Evolutionary conservation across 2,329 filamentous ascomycete species (phyloP).

Genomic region (Hyphodiscus sp.): DNA sequence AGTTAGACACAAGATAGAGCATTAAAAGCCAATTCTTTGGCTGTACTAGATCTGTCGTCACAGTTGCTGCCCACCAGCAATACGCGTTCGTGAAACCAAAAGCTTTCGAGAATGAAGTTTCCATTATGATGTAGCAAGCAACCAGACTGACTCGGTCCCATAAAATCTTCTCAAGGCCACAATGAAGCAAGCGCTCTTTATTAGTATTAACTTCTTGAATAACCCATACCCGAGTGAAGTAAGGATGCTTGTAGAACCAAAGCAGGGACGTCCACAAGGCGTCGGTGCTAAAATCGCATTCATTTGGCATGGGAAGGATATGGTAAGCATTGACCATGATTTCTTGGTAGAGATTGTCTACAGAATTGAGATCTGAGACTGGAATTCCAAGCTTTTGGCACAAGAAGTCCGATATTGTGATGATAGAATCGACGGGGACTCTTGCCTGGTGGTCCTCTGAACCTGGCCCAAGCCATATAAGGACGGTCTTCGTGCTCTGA

Average conservation of each 20-base stretch:
- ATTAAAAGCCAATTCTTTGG: constrained; percentile 25
- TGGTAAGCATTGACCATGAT: constrained; percentile 13
- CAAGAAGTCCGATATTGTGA: constrained; percentile 8
- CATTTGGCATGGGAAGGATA: constrained; percentile 18
- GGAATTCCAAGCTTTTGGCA: constrained; percentile 8
- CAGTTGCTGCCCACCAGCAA: constrained; percentile 24
- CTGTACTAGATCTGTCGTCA: constrained; percentile 21
- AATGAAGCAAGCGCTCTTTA: constrained; percentile 16
- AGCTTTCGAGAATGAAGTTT: constrained; percentile 22
- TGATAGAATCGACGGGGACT: constrained; percentile 5
- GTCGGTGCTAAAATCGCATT: constrained; percentile 20
- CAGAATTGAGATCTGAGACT: constrained; percentile 5
- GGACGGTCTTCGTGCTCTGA: constrained; percentile 21
- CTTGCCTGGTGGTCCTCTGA: constrained; percentile 4
- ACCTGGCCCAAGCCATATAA: constrained; percentile 23
- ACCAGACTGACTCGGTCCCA: constrained; percentile 25
- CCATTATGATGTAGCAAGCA: constrained; percentile 24
- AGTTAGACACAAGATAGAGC: constrained; percentile 25
- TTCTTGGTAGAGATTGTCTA: constrained; percentile 12
- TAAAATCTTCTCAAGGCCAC: constrained; percentile 18
- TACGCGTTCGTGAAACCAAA: constrained; percentile 22
- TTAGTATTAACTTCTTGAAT: constrained; percentile 23
- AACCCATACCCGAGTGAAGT: constrained; percentile 21
- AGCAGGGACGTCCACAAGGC: constrained; percentile 18
- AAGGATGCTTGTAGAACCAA: constrained; percentile 23